Percentiles rank a stretch among this genome's conserved stretches.
phyloP scores from a whole-genome alignment of 1,284 basidiomycete species.

The Irpex lacteus region DNA sequence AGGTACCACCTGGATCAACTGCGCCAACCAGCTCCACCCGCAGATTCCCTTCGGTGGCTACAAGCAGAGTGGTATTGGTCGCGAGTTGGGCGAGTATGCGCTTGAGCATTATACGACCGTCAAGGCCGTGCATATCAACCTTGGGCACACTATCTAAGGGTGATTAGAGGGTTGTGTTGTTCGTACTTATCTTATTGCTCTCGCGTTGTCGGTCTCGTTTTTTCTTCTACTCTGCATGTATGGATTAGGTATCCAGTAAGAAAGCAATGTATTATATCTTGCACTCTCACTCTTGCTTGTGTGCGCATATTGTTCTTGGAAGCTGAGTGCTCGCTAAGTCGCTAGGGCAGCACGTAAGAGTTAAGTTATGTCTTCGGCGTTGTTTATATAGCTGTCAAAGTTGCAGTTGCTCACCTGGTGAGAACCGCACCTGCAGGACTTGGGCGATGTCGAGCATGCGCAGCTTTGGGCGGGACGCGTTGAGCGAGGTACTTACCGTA shows the following conservation, averaged over 20 bases:
- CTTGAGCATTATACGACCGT: slow-evolving; percentile 64
- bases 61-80: slow-evolving; percentile 84
- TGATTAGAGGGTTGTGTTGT: background rate
- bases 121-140: slow-evolving; percentile 85
- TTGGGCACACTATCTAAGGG: slow-evolving; percentile 34
- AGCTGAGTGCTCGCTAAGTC: background rate
- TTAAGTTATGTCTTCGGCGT: too few relatives aligned
- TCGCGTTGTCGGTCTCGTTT: background rate
- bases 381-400: too few relatives aligned
- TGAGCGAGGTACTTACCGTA: too few relatives aligned
- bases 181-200: background rate
- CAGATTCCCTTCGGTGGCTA: slow-evolving; percentile 86
- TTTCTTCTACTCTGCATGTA: background rate
- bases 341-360: too few relatives aligned
- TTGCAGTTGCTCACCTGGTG: too few relatives aligned
- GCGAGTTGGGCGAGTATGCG: slow-evolving; percentile 85
- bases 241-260: background rate
- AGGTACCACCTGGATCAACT: slow-evolving; percentile 64
- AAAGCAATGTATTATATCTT: background rate
- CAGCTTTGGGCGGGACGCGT: too few relatives aligned
- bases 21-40: slow-evolving; percentile 34
- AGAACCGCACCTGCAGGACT: too few relatives aligned
- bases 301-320: background rate
- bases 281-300: background rate
- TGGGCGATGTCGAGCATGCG: too few relatives aligned